These are phyloP conservation scores for Heterobasidion parviporum DNA, from an alignment of 1,284 basidiomycete species.

Conservation along the genomic window DNA sequence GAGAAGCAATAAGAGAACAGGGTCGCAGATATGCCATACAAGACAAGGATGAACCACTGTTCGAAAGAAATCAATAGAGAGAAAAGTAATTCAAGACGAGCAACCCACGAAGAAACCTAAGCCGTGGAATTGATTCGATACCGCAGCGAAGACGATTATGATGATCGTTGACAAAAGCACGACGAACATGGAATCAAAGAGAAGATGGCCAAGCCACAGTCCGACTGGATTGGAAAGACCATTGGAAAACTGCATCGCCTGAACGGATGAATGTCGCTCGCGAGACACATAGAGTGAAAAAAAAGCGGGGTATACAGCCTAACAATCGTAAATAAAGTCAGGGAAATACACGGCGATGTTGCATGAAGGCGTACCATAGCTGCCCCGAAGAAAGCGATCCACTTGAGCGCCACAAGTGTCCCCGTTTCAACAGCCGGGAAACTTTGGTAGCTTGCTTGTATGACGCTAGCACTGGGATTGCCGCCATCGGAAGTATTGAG, in stretches of 20 bases:
- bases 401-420: conserved; percentile 55
- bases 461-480: conserved; percentile 32
- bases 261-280: conserved; percentile 60
- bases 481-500: conserved; percentile 37
- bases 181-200: conserved; percentile 63
- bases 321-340: conserved; percentile 1
- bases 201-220: conserved; percentile 73
- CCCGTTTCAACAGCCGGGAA: conserved; percentile 47
- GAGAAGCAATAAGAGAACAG: conserved; percentile 66
- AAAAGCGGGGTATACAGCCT: conserved; percentile 75
- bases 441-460: conserved; percentile 42
- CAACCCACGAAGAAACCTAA: conserved; percentile 57
- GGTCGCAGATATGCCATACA: conserved; percentile 64
- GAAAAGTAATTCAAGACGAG: conserved; percentile 2
- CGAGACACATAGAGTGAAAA: conserved; percentile 68
- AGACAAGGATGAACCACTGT: conserved; percentile 63
- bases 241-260: conserved; percentile 75
- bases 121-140: conserved; percentile 58
- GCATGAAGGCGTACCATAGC: conserved; percentile 43
- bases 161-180: conserved; percentile 53
- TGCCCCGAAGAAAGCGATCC: conserved; percentile 61
- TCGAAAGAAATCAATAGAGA: not conserved
- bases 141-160: conserved; percentile 50
- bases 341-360: not conserved
- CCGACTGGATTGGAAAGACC: conserved; percentile 65